A percentile compares a stretch with the other conserved stretches of the same genome.
These are phyloP conservation scores for Rubus idaeus DNA, from an alignment of 306 rosid genomes.

Conservation along the genomic window DNA sequence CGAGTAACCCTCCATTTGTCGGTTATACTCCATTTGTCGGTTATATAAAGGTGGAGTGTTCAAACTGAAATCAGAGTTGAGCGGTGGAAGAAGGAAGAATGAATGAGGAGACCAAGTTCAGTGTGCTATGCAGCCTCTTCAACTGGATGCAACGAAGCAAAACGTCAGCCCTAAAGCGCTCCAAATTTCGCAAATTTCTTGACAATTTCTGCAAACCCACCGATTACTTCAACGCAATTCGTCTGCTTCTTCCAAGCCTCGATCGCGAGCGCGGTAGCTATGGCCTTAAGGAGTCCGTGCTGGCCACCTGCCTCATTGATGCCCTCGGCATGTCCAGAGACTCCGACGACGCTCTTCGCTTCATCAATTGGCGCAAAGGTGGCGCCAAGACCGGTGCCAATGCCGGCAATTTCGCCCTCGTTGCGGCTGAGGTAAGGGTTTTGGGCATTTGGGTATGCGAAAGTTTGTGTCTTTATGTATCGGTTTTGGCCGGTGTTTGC, in stretches of 20 bases:
- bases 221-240: slow-evolving; percentile 63
- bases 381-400: slow-evolving; percentile 64
- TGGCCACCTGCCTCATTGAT: slow-evolving; percentile 80
- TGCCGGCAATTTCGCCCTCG: slow-evolving; percentile 82
- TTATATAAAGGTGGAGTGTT: neutral
- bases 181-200: slow-evolving; percentile 83
- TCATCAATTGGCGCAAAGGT: slow-evolving; percentile 91
- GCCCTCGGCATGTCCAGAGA: slow-evolving; percentile 82
- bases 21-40: too few species aligned
- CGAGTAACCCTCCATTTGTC: too few species aligned
- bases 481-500: too few species aligned
- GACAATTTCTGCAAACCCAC: slow-evolving; percentile 63
- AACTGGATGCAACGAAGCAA: slow-evolving; percentile 79
- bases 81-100: neutral
- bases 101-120: slow-evolving; percentile 64
- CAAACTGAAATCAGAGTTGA: neutral
- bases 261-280: slow-evolving; percentile 87
- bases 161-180: slow-evolving; percentile 66
- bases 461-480: too few species aligned
- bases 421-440: slow-evolving; percentile 72
- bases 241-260: slow-evolving; percentile 76
- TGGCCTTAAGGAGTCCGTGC: slow-evolving; percentile 88
- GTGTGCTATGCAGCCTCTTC: slow-evolving; percentile 71
- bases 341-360: slow-evolving; percentile 78
- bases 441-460: too few species aligned